phyloP scores from a whole-genome alignment of 768 basidiomycete species.

The Hemileccinum rubropunctum region DNA sequence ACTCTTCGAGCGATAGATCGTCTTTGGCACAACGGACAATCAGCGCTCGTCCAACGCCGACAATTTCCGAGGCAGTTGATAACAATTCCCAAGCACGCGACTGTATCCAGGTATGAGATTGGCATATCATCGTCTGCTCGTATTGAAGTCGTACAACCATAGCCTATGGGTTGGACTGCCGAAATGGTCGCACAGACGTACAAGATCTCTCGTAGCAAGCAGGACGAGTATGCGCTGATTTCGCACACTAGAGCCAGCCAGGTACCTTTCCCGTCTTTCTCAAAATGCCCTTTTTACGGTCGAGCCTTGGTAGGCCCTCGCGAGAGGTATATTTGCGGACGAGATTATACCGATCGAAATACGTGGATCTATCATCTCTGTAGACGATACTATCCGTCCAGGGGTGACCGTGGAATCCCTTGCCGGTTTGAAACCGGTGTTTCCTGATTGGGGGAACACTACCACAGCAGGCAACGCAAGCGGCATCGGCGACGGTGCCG shows the following conservation, averaged over 20 bases:
- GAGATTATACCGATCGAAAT: slow-evolving; percentile 90
- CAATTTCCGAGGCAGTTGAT: slow-evolving; percentile 56
- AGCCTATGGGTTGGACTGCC: slow-evolving; percentile 97
- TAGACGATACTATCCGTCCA: slow-evolving; percentile 85
- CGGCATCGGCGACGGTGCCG: slow-evolving; percentile 91
- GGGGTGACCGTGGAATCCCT: slow-evolving; percentile 81
- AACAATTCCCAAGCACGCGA: slow-evolving; percentile 65
- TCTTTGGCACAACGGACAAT: background rate
- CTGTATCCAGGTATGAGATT: slow-evolving; percentile 54
- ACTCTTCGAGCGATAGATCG: background rate
- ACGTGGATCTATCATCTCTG: slow-evolving; percentile 59
- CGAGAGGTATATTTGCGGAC: slow-evolving; percentile 70
- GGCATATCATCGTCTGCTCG: background rate
- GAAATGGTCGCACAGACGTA: slow-evolving; percentile 85
- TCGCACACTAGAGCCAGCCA: slow-evolving; percentile 80
- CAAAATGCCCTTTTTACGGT: background rate
- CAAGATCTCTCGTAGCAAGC: slow-evolving; percentile 73
- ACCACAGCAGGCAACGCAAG: slow-evolving; percentile 87
- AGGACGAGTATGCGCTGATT: slow-evolving; percentile 87
- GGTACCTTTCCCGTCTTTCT: slow-evolving; percentile 33
- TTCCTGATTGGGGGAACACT: slow-evolving; percentile 73
- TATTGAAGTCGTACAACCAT: slow-evolving; percentile 1
- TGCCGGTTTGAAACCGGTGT: slow-evolving; percentile 78
- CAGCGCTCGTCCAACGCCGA: slow-evolving; percentile 75
- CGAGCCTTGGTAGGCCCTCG: slow-evolving; percentile 48